phyloP scores from a whole-genome alignment of 371 early-diverging fungal genomes.

The Mortierella sp. region DNA sequence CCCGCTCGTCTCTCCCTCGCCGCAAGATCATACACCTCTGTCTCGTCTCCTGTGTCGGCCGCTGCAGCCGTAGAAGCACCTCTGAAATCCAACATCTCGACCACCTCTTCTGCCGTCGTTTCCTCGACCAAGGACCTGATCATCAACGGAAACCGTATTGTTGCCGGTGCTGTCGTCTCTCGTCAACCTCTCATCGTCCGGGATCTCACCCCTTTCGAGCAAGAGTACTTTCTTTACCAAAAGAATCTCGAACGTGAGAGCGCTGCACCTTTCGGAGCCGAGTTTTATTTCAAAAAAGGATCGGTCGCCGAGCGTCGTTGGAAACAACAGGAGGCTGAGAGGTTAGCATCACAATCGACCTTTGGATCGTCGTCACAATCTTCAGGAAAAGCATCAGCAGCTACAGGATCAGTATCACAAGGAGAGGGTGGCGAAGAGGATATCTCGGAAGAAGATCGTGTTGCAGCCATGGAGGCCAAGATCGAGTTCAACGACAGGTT shows the following conservation, averaged over 20 bases:
- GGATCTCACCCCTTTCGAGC: slow-evolving; percentile 78
- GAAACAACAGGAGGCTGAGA: slow-evolving; percentile 61
- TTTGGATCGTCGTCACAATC: slow-evolving; percentile 6
- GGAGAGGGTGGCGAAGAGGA: slow-evolving; percentile 31
- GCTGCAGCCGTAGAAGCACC: slow-evolving; percentile 22
- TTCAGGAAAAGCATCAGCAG: slow-evolving; percentile 14
- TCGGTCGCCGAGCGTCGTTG: slow-evolving; percentile 81
- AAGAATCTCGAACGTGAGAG: slow-evolving; percentile 74
- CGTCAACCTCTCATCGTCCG: slow-evolving; percentile 86
- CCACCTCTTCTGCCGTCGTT: slow-evolving; percentile 34
- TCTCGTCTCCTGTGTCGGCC: slow-evolving; percentile 3
- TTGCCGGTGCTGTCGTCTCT: slow-evolving; percentile 80
- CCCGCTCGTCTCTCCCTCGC: slow-evolving; percentile 34
- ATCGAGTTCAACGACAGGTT: slow-evolving; percentile 62
- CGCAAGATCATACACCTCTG: slow-evolving; percentile 38
- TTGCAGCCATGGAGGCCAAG: slow-evolving; percentile 57
- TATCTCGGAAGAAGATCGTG: slow-evolving; percentile 62
- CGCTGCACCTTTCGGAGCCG: slow-evolving; percentile 76
- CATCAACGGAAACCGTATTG: slow-evolving; percentile 57
- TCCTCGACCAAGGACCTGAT: slow-evolving; percentile 46
- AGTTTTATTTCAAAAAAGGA: slow-evolving; percentile 93
- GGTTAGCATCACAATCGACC: slow-evolving; percentile 16
- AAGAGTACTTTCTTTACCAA: slow-evolving; percentile 80
- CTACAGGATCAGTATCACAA: slow-evolving; percentile 15
- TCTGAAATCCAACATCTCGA: slow-evolving; percentile 50